Evolutionary conservation across 176 grass and related monocot genomes (phyloP).

Genomic region (Oryza australiensis): DNA sequence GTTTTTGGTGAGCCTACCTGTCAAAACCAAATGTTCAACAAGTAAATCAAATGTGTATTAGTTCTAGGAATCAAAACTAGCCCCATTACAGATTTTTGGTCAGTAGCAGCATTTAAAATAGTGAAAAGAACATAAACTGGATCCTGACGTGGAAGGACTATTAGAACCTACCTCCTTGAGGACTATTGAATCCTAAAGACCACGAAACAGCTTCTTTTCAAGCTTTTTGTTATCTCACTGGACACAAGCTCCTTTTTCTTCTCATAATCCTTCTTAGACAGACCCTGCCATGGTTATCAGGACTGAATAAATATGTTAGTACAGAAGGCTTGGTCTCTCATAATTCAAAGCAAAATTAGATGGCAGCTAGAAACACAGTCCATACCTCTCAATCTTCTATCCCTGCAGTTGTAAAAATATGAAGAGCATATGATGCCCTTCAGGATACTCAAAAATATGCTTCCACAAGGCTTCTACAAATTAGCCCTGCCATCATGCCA

Average conservation of each 20-base stretch:
- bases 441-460: constrained; percentile 68
- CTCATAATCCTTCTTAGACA: constrained; percentile 82
- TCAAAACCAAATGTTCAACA: neutral
- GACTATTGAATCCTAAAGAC: constrained; percentile 82
- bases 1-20: constrained; percentile 91
- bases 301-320: neutral
- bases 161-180: constrained; percentile 71
- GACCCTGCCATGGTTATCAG: constrained; percentile 47
- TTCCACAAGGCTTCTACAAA: constrained; percentile 87
- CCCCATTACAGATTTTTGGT: neutral
- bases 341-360: neutral
- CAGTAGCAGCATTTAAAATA: constrained; percentile 28
- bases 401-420: constrained; percentile 75
- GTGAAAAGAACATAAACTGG: neutral
- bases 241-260: constrained; percentile 74
- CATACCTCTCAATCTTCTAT: constrained; percentile 38
- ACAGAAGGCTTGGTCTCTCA: neutral
- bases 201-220: constrained; percentile 83
- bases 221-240: constrained; percentile 76
- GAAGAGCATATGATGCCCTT: constrained; percentile 95
- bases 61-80: neutral
- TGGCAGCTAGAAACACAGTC: neutral
- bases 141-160: too few relatives aligned
- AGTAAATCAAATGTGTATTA: constrained; percentile 9
- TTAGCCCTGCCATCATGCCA: constrained; percentile 79